These are phyloP conservation scores for Chaetomium globosum DNA, from an alignment of 2,329 filamentous ascomycete species.

Conservation along the genomic window DNA sequence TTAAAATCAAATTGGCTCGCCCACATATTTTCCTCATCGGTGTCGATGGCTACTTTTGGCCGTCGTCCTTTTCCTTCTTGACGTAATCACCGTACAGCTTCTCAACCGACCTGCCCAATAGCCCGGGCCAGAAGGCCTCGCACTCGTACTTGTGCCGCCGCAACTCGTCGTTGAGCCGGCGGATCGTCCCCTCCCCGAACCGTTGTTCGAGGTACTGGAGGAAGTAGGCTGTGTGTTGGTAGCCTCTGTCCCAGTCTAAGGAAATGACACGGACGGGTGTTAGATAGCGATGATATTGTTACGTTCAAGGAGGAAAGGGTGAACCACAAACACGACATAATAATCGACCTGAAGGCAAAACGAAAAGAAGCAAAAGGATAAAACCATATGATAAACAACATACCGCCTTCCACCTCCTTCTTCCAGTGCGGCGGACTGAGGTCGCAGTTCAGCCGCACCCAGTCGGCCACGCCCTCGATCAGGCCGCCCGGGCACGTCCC, in stretches of 20 bases:
- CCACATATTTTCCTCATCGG: background rate
- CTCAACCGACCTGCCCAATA: slow-evolving; percentile 67
- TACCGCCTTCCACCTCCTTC: slow-evolving; percentile 46
- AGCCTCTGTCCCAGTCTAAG: slow-evolving; percentile 79
- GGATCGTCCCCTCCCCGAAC: slow-evolving; percentile 62
- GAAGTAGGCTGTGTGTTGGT: slow-evolving; percentile 90
- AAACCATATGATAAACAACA: background rate
- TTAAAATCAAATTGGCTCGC: background rate
- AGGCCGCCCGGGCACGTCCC: slow-evolving; percentile 70
- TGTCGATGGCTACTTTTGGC: background rate
- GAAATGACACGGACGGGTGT: background rate
- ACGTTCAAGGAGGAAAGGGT: background rate
- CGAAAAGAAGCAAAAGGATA: background rate
- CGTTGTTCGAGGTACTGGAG: slow-evolving; percentile 77
- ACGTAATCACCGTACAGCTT: slow-evolving; percentile 75
- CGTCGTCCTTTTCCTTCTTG: slow-evolving; percentile 14
- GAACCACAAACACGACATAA: background rate
- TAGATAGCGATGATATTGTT: background rate
- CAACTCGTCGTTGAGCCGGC: slow-evolving; percentile 68
- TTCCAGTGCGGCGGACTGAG: slow-evolving; percentile 85
- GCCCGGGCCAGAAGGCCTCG: slow-evolving; percentile 65
- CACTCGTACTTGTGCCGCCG: slow-evolving; percentile 65
- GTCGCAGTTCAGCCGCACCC: slow-evolving; percentile 75
- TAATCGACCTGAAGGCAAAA: background rate
- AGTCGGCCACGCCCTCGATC: slow-evolving; percentile 91